Evolutionary conservation across 1,284 basidiomycete species (phyloP).

Genomic region (Trichosporon inkin): DNA sequence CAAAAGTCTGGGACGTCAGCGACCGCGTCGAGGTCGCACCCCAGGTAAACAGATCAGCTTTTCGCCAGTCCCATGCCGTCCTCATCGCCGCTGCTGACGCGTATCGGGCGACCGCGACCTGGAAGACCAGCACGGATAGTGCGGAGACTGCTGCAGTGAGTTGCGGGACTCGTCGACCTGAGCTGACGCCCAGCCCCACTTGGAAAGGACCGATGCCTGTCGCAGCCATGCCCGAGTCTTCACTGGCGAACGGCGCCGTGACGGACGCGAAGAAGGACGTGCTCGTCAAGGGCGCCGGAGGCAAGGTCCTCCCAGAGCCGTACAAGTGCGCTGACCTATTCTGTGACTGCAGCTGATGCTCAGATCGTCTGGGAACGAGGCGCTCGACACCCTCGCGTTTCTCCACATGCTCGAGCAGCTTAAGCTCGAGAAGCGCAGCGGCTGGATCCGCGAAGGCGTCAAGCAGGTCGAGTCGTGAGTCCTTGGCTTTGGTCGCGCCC

Average conservation of each 20-base stretch:
- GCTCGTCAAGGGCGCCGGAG: slow-evolving; percentile 18
- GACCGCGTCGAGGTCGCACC: too few species aligned
- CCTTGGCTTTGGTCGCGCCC: neutral
- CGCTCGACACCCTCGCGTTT: slow-evolving; percentile 72
- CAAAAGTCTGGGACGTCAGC: neutral
- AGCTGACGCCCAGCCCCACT: neutral
- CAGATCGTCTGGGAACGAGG: slow-evolving; percentile 57
- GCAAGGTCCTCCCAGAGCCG: slow-evolving; percentile 19
- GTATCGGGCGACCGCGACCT: neutral
- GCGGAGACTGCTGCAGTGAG: neutral
- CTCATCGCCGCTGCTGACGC: neutral
- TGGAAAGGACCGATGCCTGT: neutral
- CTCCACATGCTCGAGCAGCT: slow-evolving; percentile 81
- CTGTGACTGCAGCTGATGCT: slow-evolving; percentile 38
- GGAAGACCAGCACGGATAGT: neutral
- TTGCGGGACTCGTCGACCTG: neutral
- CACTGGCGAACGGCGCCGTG: neutral
- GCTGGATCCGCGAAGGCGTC: slow-evolving; percentile 81
- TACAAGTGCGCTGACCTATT: slow-evolving; percentile 18
- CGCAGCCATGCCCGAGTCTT: neutral
- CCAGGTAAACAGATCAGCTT: slow-evolving; percentile 1
- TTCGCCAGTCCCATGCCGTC: neutral
- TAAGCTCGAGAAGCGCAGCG: slow-evolving; percentile 93
- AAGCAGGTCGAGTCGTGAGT: slow-evolving; percentile 69
- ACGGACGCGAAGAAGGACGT: slow-evolving; percentile 2